Evolutionary conservation across 2,329 filamentous ascomycete genomes (phyloP), one percentile per base, ranked within the genome.

Genomic region (Pseudocercospora macadamiae): DNA sequence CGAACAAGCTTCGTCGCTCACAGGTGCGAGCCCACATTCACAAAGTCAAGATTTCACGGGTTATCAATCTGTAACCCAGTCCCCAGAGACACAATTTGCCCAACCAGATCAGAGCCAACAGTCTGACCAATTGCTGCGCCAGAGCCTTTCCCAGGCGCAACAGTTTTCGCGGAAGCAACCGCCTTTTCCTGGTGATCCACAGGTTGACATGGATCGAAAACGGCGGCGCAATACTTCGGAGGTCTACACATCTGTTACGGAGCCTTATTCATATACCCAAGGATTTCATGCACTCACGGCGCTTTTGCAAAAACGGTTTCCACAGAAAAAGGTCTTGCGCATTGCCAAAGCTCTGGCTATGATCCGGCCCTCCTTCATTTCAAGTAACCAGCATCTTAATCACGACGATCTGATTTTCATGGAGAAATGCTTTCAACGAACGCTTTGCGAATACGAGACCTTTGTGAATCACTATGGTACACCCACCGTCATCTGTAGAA

Each of bases 361-460:
- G 44, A 96, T 97, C 67, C 88, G 95, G 6, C 93, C 95, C 1
- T 95, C 92, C 0, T 95, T 99, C 72, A 93, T 97, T 63, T 88
- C 92, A 9, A 96, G 91, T 62, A 96, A 91, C 18, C 90, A 90
- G 69, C 92, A 91, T n/a, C 80, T 97, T 61, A 93, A 91, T 64
- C 82, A 88, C 16, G 89, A 95, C 69, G 95, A 99, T 74, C 80
- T 97, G 25, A 87, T 99, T 19, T 97, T 97, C 74, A 96, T 96
- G 89, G 95, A 99, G 74, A 96, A 96, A 76, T 96, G 90, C 70
- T 91, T 97, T 71, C 95, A 99, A 75, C 86, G 95, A 34, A 96
- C 91, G 0, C 81, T 97, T 9, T 91, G 92, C 70, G 92, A 96
- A 72, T 96, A 96, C 69, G 91, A 97, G 71, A 91, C 96, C 64